These are phyloP conservation scores for Podila clonocystis DNA, from an alignment of 192 early-diverging fungal species.

Conservation along the genomic window DNA sequence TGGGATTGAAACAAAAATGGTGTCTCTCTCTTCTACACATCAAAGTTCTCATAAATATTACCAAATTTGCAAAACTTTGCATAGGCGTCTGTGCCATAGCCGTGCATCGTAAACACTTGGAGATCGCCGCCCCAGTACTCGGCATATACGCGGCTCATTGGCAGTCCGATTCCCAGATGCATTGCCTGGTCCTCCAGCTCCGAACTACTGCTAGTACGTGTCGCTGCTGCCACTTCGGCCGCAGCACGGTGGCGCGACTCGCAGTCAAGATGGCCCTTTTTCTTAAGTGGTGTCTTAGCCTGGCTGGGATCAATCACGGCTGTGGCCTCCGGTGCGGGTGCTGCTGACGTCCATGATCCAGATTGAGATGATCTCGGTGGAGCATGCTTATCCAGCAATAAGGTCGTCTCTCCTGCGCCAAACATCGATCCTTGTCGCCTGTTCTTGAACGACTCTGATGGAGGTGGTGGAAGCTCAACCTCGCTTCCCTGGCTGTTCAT, in stretches of 20 bases:
- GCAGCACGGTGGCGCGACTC: background rate
- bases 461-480: background rate
- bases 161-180: constrained; percentile 89
- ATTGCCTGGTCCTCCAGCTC: constrained; percentile 36
- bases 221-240: background rate
- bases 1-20: background rate
- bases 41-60: constrained; percentile 69
- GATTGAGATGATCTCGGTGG: background rate
- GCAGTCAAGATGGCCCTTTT: constrained; percentile 17
- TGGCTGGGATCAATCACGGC: constrained; percentile 27
- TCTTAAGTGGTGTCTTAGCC: background rate
- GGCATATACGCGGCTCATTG: constrained; percentile 91
- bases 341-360: background rate
- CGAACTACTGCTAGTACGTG: constrained; percentile 3
- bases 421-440: background rate
- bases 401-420: background rate
- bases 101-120: constrained; percentile 82
- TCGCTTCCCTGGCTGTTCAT: background rate
- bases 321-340: background rate
- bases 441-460: background rate
- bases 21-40: constrained; percentile 12
- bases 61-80: constrained; percentile 81
- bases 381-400: background rate
- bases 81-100: constrained; percentile 93
- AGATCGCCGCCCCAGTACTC: constrained; percentile 96